Percentiles rank a stretch among this genome's conserved stretches.
Conservation (phyloP, 164 flowering plant species). For the Tinospora cordifolia region DNA sequence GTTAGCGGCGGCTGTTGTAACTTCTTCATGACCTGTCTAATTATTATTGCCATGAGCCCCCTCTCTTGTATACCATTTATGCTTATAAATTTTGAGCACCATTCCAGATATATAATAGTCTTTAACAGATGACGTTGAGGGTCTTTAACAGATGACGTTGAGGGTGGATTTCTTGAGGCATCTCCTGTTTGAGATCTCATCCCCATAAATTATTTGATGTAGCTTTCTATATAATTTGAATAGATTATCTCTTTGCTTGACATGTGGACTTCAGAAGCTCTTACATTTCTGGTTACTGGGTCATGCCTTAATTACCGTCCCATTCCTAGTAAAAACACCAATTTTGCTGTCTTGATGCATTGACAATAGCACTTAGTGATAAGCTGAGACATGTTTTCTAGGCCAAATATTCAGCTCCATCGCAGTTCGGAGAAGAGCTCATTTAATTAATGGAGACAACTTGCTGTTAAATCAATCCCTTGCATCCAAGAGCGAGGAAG, state of each 20-base stretch:
- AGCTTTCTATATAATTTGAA: background rate
- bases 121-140: background rate
- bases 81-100: conserved; percentile 9
- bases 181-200: background rate
- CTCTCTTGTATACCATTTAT: conserved; percentile 11
- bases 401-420: no score
- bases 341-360: no score
- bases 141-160: conserved; percentile 2
- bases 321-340: background rate
- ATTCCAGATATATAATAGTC: conserved; percentile 6
- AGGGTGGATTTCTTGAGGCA: background rate
- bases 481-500: no score
- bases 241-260: background rate
- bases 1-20: conserved; percentile 15
- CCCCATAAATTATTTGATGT: background rate
- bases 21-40: conserved; percentile 10
- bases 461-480: no score
- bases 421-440: no score
- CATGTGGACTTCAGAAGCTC: no score
- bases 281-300: no score
- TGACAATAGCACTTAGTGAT: no score
- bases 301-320: no score
- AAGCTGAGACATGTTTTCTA: no score
- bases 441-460: no score
- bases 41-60: conserved; percentile 10